These are phyloP conservation scores for Trichoderma sp. DNA, from an alignment of 2,329 filamentous ascomycete species.

Conservation along the genomic window DNA sequence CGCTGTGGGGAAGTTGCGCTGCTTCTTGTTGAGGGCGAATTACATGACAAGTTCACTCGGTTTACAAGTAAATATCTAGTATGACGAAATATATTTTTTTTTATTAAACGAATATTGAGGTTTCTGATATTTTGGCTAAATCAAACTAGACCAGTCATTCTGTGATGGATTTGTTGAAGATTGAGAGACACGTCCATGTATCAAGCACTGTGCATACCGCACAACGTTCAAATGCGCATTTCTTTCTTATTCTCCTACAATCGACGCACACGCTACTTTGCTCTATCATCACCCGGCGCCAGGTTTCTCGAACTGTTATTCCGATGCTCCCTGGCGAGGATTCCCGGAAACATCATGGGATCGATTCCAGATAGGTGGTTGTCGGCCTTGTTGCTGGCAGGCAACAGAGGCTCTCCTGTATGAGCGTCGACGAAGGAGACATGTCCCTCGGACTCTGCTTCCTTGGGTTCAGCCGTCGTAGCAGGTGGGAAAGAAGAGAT, in stretches of 20 bases:
- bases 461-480: background rate
- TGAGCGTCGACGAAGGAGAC: background rate
- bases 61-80: background rate
- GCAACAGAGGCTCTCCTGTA: constrained; percentile 35
- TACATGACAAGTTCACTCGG: background rate
- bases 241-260: background rate
- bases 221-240: background rate
- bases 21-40: background rate
- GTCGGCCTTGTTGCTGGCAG: constrained; percentile 40
- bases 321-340: constrained; percentile 53
- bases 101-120: background rate
- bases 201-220: background rate
- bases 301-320: constrained; percentile 40
- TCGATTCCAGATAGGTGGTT: constrained; percentile 56
- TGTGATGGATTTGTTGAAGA: background rate
- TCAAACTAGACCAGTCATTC: background rate
- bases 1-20: background rate
- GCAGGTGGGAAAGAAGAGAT: background rate
- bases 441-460: background rate
- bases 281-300: constrained; percentile 17
- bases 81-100: no score
- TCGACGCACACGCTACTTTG: background rate
- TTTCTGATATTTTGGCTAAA: background rate
- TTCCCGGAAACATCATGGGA: constrained; percentile 68
- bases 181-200: background rate